Evolutionary conservation across 305 asterid genomes (phyloP), one percentile per base, ranked within the genome.

Genomic region (Caryopteris hybrid): DNA sequence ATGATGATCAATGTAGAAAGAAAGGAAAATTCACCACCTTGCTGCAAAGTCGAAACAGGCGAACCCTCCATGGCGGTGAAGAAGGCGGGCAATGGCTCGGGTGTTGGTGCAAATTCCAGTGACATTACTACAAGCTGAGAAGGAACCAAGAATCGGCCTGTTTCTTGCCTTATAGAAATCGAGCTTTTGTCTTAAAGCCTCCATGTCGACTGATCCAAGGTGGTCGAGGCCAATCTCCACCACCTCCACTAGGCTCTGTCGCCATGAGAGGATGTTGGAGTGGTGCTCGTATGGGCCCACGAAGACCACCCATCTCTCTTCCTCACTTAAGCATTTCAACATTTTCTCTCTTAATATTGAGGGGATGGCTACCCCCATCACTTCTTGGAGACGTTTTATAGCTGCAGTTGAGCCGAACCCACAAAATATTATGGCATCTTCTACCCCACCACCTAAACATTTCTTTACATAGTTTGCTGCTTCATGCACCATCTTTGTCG

Each of bases 61-160:
- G 39, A 83, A 80, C 0, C 83, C 91, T 51, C 88, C 94, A 53
- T 75, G 78, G 38, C 48, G 76, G 69, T 89, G 96, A 51, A 89
- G 81, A 6, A 85, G 81, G 8, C 83, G 66, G 41, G 91, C 83
- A 1, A 86, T 53, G 51, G 77, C 86, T 0, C 84, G 71, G 0
- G 91, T 86, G 60, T 86, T 79, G 0, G 89, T 71, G 16, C 57
- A 31, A 43, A 82, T 78, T 29, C 96, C 96, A 33, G 89, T 86
- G 57, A 89, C 94, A 31, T 89, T 89, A 68, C 94, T 88, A 54
- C 96, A 88, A 45, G 94, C 96, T 4, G 96, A 89, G 80, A 89
- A 86, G 0, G 96, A 86, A 2, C 91, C 94, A 12, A 88, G 80
- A 50, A 88, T 66, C 0, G 84, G 86, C 34, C 90, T 74, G 23